Conservation (phyloP, 352 stramenopile species). For the Aphanomyces invadans region DNA sequence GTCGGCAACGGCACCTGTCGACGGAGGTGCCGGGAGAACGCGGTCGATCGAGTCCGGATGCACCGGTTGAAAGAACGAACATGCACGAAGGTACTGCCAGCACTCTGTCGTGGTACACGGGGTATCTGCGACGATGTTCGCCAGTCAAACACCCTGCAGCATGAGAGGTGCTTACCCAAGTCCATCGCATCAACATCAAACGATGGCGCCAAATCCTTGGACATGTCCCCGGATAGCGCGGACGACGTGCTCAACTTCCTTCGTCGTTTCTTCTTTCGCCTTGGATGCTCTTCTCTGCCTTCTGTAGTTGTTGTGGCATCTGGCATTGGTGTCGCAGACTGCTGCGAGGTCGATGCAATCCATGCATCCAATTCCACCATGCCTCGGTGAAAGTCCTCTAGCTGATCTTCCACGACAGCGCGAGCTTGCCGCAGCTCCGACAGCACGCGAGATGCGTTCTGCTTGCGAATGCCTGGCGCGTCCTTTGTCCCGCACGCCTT, state of each 20-base stretch:
- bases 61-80: neutral
- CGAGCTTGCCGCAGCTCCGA: conserved; percentile 13
- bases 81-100: conserved; percentile 13
- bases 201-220: neutral
- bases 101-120: conserved; percentile 21
- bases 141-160: neutral
- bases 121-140: neutral
- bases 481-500: conserved; percentile 1
- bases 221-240: neutral
- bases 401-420: conserved; percentile 2
- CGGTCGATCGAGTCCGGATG: neutral
- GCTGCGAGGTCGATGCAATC: neutral
- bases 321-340: neutral
- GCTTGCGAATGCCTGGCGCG: conserved; percentile 6
- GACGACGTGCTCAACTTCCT: neutral
- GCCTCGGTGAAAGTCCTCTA: conserved; percentile 19
- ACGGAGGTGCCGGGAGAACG: neutral
- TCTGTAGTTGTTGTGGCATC: neutral
- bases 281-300: neutral
- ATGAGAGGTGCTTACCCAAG: neutral
- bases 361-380: conserved; percentile 20
- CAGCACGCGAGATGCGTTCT: conserved; percentile 19
- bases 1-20: neutral
- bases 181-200: conserved; percentile 12
- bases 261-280: conserved; percentile 17